Evolutionary conservation across 176 grass and related monocot genomes (phyloP).

Genomic region (Otatea glauca): DNA sequence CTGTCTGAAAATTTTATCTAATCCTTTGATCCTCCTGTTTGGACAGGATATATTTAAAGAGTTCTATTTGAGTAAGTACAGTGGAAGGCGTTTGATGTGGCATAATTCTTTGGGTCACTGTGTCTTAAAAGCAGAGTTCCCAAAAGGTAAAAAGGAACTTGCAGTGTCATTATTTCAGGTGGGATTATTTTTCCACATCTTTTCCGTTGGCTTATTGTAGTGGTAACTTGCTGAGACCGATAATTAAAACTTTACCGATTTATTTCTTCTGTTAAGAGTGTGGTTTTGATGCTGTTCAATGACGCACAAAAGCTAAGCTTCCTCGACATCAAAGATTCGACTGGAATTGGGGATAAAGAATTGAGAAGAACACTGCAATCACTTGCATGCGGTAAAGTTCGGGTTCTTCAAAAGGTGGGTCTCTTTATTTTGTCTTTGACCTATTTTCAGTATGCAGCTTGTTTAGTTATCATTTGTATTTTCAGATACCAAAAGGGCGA

Average conservation of each 20-base stretch:
- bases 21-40: not conserved
- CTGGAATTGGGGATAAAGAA: slow-evolving; percentile 98
- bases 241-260: slow-evolving; percentile 9
- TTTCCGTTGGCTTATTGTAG: slow-evolving; percentile 28
- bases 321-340: slow-evolving; percentile 89
- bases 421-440: slow-evolving; percentile 24
- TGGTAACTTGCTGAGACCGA: slow-evolving; percentile 14
- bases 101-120: slow-evolving; percentile 99
- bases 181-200: slow-evolving; percentile 13
- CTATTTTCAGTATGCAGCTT: slow-evolving; percentile 33
- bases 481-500: slow-evolving; percentile 95
- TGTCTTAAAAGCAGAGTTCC: slow-evolving; percentile 96
- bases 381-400: slow-evolving; percentile 97
- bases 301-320: slow-evolving; percentile 93
- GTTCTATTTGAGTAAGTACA: slow-evolving; percentile 99
- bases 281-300: slow-evolving; percentile 98
- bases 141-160: slow-evolving; percentile 98
- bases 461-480: slow-evolving; percentile 45
- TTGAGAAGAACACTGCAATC: slow-evolving; percentile 95
- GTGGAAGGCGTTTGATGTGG: slow-evolving; percentile 98
- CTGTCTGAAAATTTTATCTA: slow-evolving; percentile 27
- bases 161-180: slow-evolving; percentile 99
- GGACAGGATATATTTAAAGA: slow-evolving; percentile 99
- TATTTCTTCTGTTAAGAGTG: slow-evolving; percentile 61
- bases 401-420: slow-evolving; percentile 94